These are phyloP conservation scores for Rubia peregrina DNA, from an alignment of 305 asterid species.

Conservation along the genomic window DNA sequence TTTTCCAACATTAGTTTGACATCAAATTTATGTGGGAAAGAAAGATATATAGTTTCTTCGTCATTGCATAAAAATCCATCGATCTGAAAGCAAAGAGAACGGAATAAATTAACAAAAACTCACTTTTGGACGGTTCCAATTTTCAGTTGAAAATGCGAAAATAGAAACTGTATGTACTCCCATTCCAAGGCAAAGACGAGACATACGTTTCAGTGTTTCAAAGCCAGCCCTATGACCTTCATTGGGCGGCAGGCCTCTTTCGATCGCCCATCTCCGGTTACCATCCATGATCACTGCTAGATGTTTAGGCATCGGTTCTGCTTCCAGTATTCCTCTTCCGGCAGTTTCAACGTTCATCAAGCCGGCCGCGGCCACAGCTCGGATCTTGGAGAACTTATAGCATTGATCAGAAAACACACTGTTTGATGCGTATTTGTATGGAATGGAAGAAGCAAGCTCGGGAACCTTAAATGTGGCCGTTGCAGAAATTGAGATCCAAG, in stretches of 20 bases:
- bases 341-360: not conserved
- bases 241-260: slow-evolving; percentile 18
- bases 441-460: not conserved
- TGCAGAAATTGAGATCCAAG: not conserved
- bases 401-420: not conserved
- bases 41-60: no score
- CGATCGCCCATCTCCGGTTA: slow-evolving; percentile 38
- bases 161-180: slow-evolving; percentile 31
- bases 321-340: not conserved
- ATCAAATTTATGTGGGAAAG: no score
- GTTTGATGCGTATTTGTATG: not conserved
- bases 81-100: not conserved
- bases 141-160: slow-evolving; percentile 36
- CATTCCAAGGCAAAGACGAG: slow-evolving; percentile 10
- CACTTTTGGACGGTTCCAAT: slow-evolving; percentile 29
- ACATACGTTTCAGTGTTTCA: slow-evolving; percentile 12
- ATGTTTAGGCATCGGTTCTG: slow-evolving; percentile 32
- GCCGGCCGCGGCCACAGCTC: not conserved
- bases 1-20: no score
- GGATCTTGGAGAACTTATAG: not conserved
- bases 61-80: not conserved
- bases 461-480: not conserved
- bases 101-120: no score
- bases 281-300: slow-evolving; percentile 41
- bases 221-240: slow-evolving; percentile 27